A percentile compares a stretch with the other conserved stretches of the same genome.
phyloP scores from a whole-genome alignment of 2,329 filamentous ascomycete species.

The Chalara sp. region DNA sequence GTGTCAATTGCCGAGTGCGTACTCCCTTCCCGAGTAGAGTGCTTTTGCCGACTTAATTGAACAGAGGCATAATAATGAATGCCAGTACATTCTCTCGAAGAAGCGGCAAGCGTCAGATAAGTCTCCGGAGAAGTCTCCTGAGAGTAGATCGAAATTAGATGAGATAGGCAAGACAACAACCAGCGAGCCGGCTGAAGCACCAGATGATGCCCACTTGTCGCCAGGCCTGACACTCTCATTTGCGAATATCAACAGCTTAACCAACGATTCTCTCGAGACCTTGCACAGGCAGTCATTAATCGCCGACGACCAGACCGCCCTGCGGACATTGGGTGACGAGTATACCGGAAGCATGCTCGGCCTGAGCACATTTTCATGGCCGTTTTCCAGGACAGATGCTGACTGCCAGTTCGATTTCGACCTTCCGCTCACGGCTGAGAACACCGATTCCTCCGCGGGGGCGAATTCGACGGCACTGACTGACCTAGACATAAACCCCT shows the following conservation, averaged over 20 bases:
- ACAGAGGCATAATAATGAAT: conserved; percentile 6
- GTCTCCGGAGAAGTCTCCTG: background rate
- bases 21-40: background rate
- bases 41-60: background rate
- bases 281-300: background rate
- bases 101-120: background rate
- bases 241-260: background rate
- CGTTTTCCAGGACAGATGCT: background rate
- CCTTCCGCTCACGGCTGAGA: background rate
- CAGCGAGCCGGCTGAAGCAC: background rate
- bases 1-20: conserved; percentile 2
- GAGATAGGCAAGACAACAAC: background rate
- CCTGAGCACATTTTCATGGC: conserved; percentile 2
- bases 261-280: background rate
- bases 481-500: background rate
- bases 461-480: background rate
- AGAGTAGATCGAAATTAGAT: background rate
- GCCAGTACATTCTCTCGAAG: conserved; percentile 2
- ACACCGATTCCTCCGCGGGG: background rate
- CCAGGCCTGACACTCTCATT: background rate
- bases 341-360: background rate
- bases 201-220: background rate
- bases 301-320: background rate
- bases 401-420: conserved; percentile 4
- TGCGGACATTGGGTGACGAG: no score